Conservation (phyloP, 2,329 filamentous ascomycete species). For the Verticillium longisporum region DNA sequence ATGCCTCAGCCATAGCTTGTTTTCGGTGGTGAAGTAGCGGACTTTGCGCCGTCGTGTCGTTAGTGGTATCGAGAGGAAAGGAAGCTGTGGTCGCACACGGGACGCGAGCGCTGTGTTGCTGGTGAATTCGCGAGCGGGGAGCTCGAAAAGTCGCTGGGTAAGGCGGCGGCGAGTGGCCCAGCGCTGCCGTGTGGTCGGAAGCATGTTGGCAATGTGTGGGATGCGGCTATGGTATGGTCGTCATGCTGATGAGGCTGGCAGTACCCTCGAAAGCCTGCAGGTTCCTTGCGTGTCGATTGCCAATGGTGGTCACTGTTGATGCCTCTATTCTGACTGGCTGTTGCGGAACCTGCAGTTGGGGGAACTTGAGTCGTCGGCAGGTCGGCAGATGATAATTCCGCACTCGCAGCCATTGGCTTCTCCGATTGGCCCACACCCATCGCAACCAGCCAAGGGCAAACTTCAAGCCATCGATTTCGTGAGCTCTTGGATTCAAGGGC, state of each 20-base stretch:
- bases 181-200: constrained; percentile 29
- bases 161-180: constrained; percentile 27
- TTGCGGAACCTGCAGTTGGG: not conserved
- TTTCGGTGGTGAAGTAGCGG: constrained; percentile 74
- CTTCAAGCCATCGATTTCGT: not conserved
- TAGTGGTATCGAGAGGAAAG: constrained; percentile 41
- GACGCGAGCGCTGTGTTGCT: constrained; percentile 15
- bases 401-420: not conserved
- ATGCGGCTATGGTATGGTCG: not conserved
- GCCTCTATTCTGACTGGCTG: not conserved
- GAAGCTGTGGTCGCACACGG: constrained; percentile 36
- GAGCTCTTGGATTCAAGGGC: not conserved
- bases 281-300: not conserved
- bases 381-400: not conserved
- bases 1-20: constrained; percentile 61
- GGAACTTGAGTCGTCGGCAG: not conserved
- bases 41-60: constrained; percentile 45
- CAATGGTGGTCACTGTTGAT: not conserved
- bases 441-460: not conserved
- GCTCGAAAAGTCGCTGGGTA: constrained; percentile 12
- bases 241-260: not conserved
- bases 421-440: not conserved
- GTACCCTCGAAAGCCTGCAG: not conserved
- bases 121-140: constrained; percentile 11
- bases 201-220: not conserved